Base-by-base conservation (phyloP, 306 rosid species). In the Rubus idaeus region DNA sequence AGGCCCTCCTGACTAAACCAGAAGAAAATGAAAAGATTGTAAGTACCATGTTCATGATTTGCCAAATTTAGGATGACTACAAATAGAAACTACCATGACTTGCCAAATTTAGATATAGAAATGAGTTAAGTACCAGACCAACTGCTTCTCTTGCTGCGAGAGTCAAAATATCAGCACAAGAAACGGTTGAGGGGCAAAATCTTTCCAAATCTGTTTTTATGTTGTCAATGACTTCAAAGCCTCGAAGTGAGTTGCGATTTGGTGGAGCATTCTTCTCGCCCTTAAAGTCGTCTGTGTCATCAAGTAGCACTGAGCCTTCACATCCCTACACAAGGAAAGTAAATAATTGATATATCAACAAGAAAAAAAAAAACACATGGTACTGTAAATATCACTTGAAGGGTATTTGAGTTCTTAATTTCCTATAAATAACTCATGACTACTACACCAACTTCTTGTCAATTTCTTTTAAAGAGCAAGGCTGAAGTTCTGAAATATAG, bases 291-390 rank as follows among this genome's bases (percentile, higher is more conserved):
- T 57, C 30, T 1, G 88, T 84, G 77, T 88, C 96, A 47, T 88
- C 91, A 13, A 90, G 89, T 49, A 92, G 83, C 78, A 92, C 97
- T 2, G 96, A 92, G 0, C 70, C 93, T 69, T 92, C 97, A 65
- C 97, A 92, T 1, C 96, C 97, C 96, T 90, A 61, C 45, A 1
- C 46, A 70, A 62, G 16, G 7, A 7, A 64, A 16, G 69, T 64
- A 8, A 16, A 39, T 35, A 37, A 37, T 14, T 63, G 10, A 62
- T 12, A 10, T 26, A 23, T 47, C 52, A 47, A 47, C 52, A 47
- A 3, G 1, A 3, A 47, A 11, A 16, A 47, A 2, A 3, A 47
- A 17, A 13, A 47, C 17, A 47, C 52, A 12, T 0, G 52, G 52
- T 47, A 12, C 12, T 47, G 52, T 47, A 11, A 47, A 47, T 47